Conservation (phyloP, 2,329 filamentous ascomycete species). For the Huntiella abstrusa region DNA sequence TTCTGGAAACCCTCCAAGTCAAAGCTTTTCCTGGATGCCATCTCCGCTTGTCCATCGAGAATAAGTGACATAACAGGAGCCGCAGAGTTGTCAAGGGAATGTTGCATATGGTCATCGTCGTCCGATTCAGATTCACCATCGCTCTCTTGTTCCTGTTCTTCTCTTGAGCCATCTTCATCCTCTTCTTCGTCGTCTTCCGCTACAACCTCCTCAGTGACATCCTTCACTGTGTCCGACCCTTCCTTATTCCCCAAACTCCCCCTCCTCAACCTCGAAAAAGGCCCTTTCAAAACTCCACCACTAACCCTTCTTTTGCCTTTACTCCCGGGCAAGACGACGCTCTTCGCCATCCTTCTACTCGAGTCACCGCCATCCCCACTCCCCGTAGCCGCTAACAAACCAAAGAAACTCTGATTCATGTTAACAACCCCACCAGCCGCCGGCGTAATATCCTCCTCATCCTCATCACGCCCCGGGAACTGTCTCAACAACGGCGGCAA, state of each 20-base stretch:
- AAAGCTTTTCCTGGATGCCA: constrained; percentile 39
- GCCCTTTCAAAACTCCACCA: too few relatives aligned
- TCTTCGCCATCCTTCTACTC: not conserved
- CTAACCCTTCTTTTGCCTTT: too few relatives aligned
- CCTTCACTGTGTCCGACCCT: too few relatives aligned
- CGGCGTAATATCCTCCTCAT: constrained; percentile 29
- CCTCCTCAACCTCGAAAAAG: too few relatives aligned
- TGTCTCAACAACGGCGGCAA: too few relatives aligned
- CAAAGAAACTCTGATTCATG: constrained; percentile 90
- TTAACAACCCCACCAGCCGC: constrained; percentile 35
- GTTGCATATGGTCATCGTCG: not conserved
- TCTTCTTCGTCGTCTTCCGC: constrained; percentile 53
- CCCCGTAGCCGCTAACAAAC: constrained; percentile 64
- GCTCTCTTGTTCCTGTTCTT: not conserved
- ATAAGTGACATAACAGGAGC: constrained; percentile 62
- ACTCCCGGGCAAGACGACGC: not conserved
- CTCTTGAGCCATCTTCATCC: not conserved
- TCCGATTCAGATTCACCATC: constrained; percentile 13
- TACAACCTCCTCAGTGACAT: not conserved
- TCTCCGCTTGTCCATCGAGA: constrained; percentile 50
- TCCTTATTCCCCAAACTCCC: too few relatives aligned
- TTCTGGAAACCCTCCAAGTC: constrained; percentile 29
- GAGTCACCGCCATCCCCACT: not conserved
- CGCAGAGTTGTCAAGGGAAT: constrained; percentile 17
- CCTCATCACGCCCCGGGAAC: constrained; percentile 16